Conservation (phyloP, 345 rosid species). For the Eucalyptus tenuipes region DNA sequence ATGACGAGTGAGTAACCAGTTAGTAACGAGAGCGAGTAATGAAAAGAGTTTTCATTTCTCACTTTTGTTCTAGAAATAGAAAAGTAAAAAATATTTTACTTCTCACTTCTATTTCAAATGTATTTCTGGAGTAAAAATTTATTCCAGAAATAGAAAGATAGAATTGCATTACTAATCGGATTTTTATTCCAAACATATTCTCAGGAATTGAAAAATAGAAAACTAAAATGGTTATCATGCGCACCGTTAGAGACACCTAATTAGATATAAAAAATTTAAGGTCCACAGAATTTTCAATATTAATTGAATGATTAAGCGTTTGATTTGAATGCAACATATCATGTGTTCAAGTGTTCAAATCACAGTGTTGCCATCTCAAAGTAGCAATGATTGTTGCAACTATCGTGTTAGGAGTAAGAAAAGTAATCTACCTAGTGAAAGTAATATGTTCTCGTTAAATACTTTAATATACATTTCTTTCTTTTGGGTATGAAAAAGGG, state of each 20-base stretch:
- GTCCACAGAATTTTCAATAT: neutral
- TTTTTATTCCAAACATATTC: no score
- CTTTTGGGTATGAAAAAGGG: neutral
- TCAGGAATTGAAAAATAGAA: no score
- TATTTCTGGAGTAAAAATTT: no score
- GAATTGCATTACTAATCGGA: accelerated
- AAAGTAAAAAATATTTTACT: no score
- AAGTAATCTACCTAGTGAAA: neutral
- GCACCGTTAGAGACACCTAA: neutral
- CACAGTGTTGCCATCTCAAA: neutral
- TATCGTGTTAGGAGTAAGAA: neutral
- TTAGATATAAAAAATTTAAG: neutral
- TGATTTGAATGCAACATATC: neutral
- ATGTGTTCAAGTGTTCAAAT: neutral
- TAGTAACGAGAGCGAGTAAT: no score
- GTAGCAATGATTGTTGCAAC: neutral
- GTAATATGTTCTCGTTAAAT: neutral
- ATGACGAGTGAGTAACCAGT: no score
- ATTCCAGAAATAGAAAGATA: no score
- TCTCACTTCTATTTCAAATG: no score
- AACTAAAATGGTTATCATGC: no score
- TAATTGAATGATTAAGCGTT: neutral
- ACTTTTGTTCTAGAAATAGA: no score
- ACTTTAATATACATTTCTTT: neutral
- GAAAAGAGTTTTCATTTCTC: no score